Percentiles rank a stretch among this genome's conserved stretches.
Conservation (phyloP, 495 filamentous ascomycete genomes). For the Hapsidospora chrysogenum region DNA sequence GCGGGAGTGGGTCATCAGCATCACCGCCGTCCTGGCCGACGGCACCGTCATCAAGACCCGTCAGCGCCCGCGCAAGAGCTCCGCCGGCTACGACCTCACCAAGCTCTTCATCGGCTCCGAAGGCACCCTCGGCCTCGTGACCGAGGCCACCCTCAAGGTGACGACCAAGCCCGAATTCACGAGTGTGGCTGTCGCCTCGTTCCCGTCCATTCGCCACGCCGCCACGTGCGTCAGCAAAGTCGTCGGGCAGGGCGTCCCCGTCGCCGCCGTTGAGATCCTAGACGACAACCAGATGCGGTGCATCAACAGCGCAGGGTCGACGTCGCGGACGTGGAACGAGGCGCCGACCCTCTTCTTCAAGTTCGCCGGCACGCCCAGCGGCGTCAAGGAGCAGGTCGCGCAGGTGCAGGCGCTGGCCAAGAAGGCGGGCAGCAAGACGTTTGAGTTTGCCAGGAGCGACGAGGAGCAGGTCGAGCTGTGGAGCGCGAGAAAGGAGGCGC, state of each 20-base stretch:
- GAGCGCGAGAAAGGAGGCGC: conserved; percentile 72
- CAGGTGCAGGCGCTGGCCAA: conserved; percentile 54
- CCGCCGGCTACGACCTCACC: conserved; percentile 75
- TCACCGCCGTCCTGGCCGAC: conserved; percentile 88
- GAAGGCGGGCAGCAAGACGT: conserved; percentile 41
- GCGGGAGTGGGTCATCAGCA: conserved; percentile 83
- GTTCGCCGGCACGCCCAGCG: conserved; percentile 58
- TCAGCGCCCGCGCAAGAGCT: conserved; percentile 59
- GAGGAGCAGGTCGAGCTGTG: conserved; percentile 64
- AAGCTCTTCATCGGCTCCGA: conserved; percentile 62
- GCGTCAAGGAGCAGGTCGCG: conserved; percentile 70
- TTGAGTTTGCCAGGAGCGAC: conserved; percentile 61
- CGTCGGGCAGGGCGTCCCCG: conserved; percentile 62
- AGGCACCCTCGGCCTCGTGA: conserved; percentile 63
- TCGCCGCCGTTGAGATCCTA: conserved; percentile 81
- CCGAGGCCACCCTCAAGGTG: conserved; percentile 65
- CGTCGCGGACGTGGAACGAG: conserved; percentile 54
- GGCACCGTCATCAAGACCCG: conserved; percentile 82
- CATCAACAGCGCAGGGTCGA: conserved; percentile 68
- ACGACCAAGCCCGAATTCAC: conserved; percentile 60
- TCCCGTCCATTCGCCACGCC: conserved; percentile 59
- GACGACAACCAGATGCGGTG: conserved; percentile 92
- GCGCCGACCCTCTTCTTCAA: conserved; percentile 91
- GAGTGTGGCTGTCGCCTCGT: conserved; percentile 73
- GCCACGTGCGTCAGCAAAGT: conserved; percentile 67